Conservation (phyloP, 1,284 basidiomycete species). For the Leccinum griseonigrum region DNA sequence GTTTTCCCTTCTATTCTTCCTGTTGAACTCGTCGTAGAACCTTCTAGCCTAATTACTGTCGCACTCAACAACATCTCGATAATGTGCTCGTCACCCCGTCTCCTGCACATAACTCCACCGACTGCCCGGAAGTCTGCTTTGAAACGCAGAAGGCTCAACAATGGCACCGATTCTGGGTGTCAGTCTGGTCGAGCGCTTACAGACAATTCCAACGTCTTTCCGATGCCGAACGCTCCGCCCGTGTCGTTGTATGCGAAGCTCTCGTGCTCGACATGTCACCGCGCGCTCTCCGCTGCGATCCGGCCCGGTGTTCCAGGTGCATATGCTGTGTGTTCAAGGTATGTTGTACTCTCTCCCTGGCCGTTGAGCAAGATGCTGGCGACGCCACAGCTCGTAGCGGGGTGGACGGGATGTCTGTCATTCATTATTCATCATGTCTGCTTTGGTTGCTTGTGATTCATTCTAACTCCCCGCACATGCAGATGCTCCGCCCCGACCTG, state of each 20-base stretch:
- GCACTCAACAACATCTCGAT: neutral
- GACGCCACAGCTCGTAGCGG: neutral
- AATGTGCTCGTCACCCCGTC: constrained; percentile 18
- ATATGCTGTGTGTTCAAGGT: constrained; percentile 22
- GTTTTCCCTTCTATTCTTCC: neutral
- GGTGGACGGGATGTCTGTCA: neutral
- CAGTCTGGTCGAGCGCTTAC: constrained; percentile 18
- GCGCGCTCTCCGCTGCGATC: constrained; percentile 21
- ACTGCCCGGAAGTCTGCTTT: constrained; percentile 15
- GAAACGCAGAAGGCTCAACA: constrained; percentile 28
- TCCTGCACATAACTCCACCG: constrained; percentile 11
- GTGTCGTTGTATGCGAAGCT: constrained; percentile 13
- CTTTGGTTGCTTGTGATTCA: neutral
- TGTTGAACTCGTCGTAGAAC: neutral
- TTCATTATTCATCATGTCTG: neutral
- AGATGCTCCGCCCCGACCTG: constrained; percentile 29
- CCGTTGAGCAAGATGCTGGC: neutral
- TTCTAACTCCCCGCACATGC: constrained; percentile 6
- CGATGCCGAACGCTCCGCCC: neutral
- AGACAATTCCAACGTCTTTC: constrained; percentile 22
- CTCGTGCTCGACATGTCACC: constrained; percentile 32
- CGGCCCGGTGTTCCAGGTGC: constrained; percentile 14
- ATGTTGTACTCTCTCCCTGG: neutral
- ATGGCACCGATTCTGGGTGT: constrained; percentile 14
- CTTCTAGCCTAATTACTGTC: constrained; percentile 2